A percentile compares a stretch with the other conserved stretches of the same genome.
Conservation (phyloP, 176 grass and related monocot species). For the Dendrocalamus sinicus region DNA sequence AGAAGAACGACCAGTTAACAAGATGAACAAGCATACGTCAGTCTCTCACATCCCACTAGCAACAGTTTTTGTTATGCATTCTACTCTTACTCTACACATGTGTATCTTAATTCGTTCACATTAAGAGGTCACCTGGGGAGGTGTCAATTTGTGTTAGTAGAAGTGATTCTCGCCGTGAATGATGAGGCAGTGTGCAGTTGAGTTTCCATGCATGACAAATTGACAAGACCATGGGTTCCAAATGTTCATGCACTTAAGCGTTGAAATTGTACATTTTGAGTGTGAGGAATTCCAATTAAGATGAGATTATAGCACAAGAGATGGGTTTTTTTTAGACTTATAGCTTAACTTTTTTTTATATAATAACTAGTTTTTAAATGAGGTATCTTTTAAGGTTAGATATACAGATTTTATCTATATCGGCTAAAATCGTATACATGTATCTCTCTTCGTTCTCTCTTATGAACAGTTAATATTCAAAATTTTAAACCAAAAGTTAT, state of each 20-base stretch:
- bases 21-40: not conserved
- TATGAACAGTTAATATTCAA: no score
- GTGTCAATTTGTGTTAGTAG: not conserved
- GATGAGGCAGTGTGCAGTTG: not conserved
- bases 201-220: not conserved
- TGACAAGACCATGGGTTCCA: not conserved
- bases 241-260: not conserved
- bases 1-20: no score
- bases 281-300: not conserved
- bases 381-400: rapidly evolving
- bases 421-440: no score
- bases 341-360: no score
- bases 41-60: slow-evolving; percentile 35
- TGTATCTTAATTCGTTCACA: not conserved
- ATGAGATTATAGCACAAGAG: not conserved
- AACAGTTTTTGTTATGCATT: slow-evolving; percentile 9
- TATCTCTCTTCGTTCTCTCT: no score
- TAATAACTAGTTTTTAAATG: no score
- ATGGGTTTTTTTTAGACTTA: no score
- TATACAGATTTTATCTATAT: no score
- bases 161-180: not conserved
- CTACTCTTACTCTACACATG: not conserved
- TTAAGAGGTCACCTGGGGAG: not conserved
- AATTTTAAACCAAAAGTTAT: no score
- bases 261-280: not conserved